A percentile compares a stretch with the other conserved stretches of the same genome.
Evolutionary conservation across 2,329 filamentous ascomycete species (phyloP).

Genomic region (Cryphonectria carpinicola): DNA sequence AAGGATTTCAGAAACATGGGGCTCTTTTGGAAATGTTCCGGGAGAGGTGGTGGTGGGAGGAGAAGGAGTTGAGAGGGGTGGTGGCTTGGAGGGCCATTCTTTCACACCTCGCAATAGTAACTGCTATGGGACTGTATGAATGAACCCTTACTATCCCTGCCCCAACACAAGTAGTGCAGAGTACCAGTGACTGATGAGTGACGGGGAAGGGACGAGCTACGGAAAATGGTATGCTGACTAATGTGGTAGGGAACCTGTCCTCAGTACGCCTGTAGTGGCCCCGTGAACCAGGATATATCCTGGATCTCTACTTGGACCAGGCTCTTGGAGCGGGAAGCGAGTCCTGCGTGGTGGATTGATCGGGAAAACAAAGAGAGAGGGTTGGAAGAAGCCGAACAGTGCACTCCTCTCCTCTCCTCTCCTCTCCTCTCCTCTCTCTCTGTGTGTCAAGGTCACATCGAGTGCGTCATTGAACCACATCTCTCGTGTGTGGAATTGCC

Average conservation of each 20-base stretch:
- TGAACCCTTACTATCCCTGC: neutral
- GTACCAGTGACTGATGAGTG: neutral
- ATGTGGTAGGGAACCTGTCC: neutral
- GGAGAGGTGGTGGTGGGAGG: neutral
- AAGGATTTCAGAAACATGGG: slow-evolving; percentile 2
- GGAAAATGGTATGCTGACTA: neutral
- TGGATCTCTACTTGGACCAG: neutral
- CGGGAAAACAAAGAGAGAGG: neutral
- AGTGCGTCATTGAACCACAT: slow-evolving; percentile 23
- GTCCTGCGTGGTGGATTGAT: neutral
- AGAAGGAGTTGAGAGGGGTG: neutral
- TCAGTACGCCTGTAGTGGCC: neutral
- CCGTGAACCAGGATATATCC: neutral
- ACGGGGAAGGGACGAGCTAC: neutral
- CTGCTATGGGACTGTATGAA: no score
- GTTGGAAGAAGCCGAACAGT: slow-evolving; percentile 3
- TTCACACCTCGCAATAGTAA: neutral
- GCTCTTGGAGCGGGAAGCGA: neutral
- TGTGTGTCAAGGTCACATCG: slow-evolving; percentile 4
- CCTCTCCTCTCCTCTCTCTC: neutral
- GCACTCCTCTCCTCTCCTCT: neutral
- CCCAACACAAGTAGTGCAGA: neutral
- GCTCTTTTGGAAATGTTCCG: slow-evolving; percentile 2
- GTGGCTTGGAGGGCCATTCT: neutral
- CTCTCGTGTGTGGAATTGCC: slow-evolving; percentile 13